Conservation (phyloP, 805 yeast genomes). For the Candida sonorensis region DNA sequence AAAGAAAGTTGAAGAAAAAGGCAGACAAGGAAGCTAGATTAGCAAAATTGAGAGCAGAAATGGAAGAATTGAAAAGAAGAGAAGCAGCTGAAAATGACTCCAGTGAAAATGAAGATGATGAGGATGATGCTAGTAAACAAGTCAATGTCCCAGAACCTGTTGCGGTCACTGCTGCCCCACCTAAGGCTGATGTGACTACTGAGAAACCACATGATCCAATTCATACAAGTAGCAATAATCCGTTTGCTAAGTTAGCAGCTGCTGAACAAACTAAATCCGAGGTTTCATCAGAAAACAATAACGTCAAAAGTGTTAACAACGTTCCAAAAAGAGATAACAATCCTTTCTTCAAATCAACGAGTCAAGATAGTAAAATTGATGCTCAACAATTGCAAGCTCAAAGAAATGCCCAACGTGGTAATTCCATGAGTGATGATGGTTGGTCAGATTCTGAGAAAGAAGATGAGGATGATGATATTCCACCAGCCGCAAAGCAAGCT, state of each 20-base stretch:
- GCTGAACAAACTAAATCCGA: slow-evolving; percentile 8
- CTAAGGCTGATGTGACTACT: slow-evolving; percentile 7
- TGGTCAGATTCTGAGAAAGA: slow-evolving; percentile 35
- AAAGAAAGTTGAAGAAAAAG: slow-evolving; percentile 39
- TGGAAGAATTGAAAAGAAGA: slow-evolving; percentile 43
- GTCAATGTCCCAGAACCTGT: slow-evolving; percentile 9
- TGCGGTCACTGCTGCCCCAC: slow-evolving; percentile 11
- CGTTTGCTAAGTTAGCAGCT: slow-evolving; percentile 36
- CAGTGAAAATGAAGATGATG: slow-evolving; percentile 17
- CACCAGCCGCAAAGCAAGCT: slow-evolving; percentile 47
- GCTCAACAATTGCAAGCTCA: slow-evolving; percentile 59
- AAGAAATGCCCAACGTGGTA: slow-evolving; percentile 64
- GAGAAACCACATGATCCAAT: slow-evolving; percentile 9
- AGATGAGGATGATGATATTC: slow-evolving; percentile 35
- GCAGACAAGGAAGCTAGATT: slow-evolving; percentile 54
- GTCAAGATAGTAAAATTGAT: slow-evolving; percentile 35
- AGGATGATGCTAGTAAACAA: no score
- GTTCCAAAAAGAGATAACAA: slow-evolving; percentile 32
- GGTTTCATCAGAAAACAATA: no score
- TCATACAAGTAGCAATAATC: slow-evolving; percentile 34
- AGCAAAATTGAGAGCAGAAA: slow-evolving; percentile 51
- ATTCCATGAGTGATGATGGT: slow-evolving; percentile 34
- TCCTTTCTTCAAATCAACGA: slow-evolving; percentile 54
- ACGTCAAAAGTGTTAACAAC: no score
- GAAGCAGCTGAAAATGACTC: slow-evolving; percentile 29